Evolutionary conservation across 202 grass and related monocot species (phyloP).

Genomic region (Cymbopogon flexuosus): DNA sequence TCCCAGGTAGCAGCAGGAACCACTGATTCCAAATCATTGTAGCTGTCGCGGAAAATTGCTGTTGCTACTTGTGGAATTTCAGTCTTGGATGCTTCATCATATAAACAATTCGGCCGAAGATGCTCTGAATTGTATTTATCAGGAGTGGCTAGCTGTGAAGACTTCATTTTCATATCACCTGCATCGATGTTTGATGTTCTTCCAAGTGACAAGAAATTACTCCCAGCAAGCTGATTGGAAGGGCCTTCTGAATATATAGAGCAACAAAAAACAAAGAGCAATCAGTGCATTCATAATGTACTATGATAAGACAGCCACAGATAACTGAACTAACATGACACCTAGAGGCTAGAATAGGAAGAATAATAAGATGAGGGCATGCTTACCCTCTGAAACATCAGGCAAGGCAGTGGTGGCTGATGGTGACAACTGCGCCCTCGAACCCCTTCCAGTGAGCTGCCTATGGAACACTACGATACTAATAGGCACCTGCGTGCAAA

Average conservation of each 20-base stretch:
- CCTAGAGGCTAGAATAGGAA: background rate
- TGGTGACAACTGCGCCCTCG: background rate
- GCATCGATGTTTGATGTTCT: slow-evolving; percentile 5
- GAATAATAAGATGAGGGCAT: slow-evolving; percentile 21
- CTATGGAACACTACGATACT: slow-evolving; percentile 37
- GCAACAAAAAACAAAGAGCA: background rate
- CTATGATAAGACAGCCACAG: background rate
- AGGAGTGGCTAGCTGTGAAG: slow-evolving; percentile 29
- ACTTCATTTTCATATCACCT: slow-evolving; percentile 16
- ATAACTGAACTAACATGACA: background rate
- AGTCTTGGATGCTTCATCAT: slow-evolving; percentile 3
- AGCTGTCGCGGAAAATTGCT: background rate
- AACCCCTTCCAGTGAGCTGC: slow-evolving; percentile 17
- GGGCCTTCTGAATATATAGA: slow-evolving; percentile 25
- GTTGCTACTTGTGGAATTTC: background rate
- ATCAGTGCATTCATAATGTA: slow-evolving; percentile 14
- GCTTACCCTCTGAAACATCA: slow-evolving; percentile 23
- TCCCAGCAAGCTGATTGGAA: slow-evolving; percentile 18
- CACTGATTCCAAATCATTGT: slow-evolving; percentile 2
- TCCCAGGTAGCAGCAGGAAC: slow-evolving; percentile 16
- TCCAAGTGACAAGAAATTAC: slow-evolving; percentile 35
- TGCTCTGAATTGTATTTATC: slow-evolving; percentile 13
- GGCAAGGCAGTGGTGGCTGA: slow-evolving; percentile 24
- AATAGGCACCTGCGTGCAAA: slow-evolving; percentile 41
- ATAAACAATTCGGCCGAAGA: background rate